Conservation (phyloP, 441 rosid species). For the Aquilaria agallochum region DNA sequence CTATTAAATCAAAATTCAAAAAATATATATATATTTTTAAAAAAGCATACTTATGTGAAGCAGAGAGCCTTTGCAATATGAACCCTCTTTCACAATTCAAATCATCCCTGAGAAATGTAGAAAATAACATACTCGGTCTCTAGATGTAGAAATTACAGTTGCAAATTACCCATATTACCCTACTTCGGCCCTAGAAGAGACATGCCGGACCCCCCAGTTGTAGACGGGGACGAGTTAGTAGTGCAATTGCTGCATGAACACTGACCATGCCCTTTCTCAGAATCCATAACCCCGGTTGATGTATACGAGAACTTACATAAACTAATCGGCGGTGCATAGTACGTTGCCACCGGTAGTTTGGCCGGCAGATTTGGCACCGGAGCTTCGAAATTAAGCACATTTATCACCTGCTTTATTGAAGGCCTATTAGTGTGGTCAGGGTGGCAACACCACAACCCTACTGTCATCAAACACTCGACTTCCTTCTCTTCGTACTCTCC, state of each 20-base stretch:
- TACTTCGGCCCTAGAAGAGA: constrained; percentile 18
- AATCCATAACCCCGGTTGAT: constrained; percentile 16
- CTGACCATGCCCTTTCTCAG: constrained; percentile 17
- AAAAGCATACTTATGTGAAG: neutral
- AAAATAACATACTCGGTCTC: too few relatives aligned
- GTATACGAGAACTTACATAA: constrained; percentile 24
- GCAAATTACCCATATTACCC: neutral
- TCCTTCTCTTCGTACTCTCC: constrained; percentile 38
- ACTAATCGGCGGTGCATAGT: constrained; percentile 43
- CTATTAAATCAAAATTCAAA: neutral
- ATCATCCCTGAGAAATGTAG: neutral
- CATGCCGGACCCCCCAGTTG: constrained; percentile 21
- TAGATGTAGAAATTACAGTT: neutral
- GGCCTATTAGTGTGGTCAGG: constrained; percentile 61
- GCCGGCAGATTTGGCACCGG: constrained; percentile 45
- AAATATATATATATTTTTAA: neutral
- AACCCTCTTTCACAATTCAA: neutral
- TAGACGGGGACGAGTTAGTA: constrained; percentile 16
- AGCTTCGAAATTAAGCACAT: constrained; percentile 45
- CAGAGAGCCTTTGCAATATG: neutral
- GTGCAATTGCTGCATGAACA: constrained; percentile 22
- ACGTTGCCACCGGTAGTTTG: constrained; percentile 50
- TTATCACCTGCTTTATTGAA: constrained; percentile 44
- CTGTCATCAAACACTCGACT: constrained; percentile 44
- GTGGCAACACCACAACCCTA: constrained; percentile 78